A percentile compares a stretch with the other conserved stretches of the same genome.
Evolutionary conservation across 1,284 basidiomycete species (phyloP).

Genomic region (Apiotrichum domesticum): DNA sequence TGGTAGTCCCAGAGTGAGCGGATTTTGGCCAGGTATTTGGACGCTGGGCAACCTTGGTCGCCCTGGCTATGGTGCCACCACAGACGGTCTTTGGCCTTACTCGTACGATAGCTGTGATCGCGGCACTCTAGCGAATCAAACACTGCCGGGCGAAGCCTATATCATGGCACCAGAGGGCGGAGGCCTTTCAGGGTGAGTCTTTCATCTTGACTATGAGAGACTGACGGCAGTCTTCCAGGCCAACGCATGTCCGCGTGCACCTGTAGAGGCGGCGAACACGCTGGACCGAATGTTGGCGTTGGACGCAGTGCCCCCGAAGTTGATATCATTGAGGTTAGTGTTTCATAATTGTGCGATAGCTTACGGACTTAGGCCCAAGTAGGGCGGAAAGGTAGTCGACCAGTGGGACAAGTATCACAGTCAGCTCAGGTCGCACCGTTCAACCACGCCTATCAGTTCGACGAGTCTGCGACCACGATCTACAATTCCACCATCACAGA

Average conservation of each 20-base stretch:
- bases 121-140: conserved; percentile 65
- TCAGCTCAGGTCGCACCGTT: conserved; percentile 52
- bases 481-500: conserved; percentile 51
- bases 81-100: conserved; percentile 53
- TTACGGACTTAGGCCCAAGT: conserved; percentile 22
- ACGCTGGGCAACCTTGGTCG: conserved; percentile 87
- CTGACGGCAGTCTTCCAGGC: conserved; percentile 48
- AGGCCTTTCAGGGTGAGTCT: conserved; percentile 12
- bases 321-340: conserved; percentile 51
- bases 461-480: conserved; percentile 48
- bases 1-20: conserved; percentile 51
- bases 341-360: not conserved
- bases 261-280: conserved; percentile 50
- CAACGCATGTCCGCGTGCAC: conserved; percentile 56
- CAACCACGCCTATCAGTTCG: conserved; percentile 61
- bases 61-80: conserved; percentile 72
- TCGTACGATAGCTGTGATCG: conserved; percentile 71
- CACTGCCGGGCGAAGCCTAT: conserved; percentile 4
- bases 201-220: not conserved
- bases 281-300: conserved; percentile 41
- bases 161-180: not conserved
- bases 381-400: conserved; percentile 21
- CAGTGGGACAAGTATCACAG: conserved; percentile 51
- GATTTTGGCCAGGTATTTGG: conserved; percentile 77
- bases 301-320: conserved; percentile 53